Evolutionary conservation across 2,329 filamentous ascomycete species (phyloP).

Genomic region (Cadophora sp.): DNA sequence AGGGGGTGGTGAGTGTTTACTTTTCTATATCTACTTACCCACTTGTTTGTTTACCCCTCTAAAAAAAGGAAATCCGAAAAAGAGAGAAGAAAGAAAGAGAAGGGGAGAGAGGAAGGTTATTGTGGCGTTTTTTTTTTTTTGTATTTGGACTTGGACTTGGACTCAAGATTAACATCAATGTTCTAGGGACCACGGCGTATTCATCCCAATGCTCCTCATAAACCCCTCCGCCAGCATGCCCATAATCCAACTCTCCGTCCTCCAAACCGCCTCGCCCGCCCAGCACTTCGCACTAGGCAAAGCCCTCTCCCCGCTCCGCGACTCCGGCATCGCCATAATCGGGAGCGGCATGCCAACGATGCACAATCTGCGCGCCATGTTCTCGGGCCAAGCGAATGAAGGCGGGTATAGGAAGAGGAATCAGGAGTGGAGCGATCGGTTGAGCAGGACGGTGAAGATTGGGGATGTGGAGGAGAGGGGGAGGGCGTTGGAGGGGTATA

Average conservation of each 20-base stretch:
- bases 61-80: too few relatives aligned
- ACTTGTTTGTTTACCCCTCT: too few relatives aligned
- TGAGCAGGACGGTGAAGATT: conserved; percentile 46
- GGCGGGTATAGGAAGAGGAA: conserved; percentile 61
- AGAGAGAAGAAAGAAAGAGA: too few relatives aligned
- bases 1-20: conserved; percentile 34
- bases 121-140: conserved; percentile 25
- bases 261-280: conserved; percentile 64
- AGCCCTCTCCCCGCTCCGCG: conserved; percentile 69
- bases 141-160: background rate
- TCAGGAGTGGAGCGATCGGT: conserved; percentile 59
- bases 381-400: conserved; percentile 55
- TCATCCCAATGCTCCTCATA: conserved; percentile 48
- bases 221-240: conserved; percentile 55
- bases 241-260: conserved; percentile 73
- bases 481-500: conserved; percentile 52
- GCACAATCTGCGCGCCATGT: conserved; percentile 68
- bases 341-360: conserved; percentile 75
- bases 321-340: conserved; percentile 72
- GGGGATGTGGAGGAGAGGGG: conserved; percentile 46
- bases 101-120: too few relatives aligned
- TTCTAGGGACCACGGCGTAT: conserved; percentile 73
- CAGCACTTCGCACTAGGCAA: conserved; percentile 72
- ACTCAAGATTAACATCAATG: too few relatives aligned
- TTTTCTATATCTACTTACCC: background rate